These are phyloP conservation scores for Mrakia blollopis DNA, from an alignment of 768 basidiomycete genomes.

Conservation along the genomic window DNA sequence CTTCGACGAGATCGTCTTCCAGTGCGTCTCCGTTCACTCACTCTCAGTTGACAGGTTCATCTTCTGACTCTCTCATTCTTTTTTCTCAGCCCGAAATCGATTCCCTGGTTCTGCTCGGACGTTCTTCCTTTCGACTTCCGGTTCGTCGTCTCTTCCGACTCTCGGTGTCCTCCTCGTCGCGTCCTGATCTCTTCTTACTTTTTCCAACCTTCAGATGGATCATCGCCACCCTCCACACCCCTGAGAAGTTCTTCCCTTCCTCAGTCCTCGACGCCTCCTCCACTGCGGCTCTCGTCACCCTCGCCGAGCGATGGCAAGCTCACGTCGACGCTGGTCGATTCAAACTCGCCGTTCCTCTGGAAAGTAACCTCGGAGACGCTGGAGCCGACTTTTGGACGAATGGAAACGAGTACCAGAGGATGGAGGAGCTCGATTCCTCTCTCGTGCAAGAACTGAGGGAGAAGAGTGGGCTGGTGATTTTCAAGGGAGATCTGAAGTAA, in stretches of 20 bases:
- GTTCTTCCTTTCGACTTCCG: slow-evolving; percentile 81
- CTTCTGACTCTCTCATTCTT: slow-evolving; percentile 14
- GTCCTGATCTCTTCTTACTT: not conserved
- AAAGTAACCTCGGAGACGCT: slow-evolving; percentile 55
- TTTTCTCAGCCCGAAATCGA: slow-evolving; percentile 69
- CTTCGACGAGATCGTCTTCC: slow-evolving; percentile 76
- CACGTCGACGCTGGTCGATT: slow-evolving; percentile 71
- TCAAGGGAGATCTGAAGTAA: slow-evolving; percentile 92
- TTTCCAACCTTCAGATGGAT: slow-evolving; percentile 42
- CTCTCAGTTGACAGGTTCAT: not conserved
- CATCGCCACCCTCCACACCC: slow-evolving; percentile 46
- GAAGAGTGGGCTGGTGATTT: slow-evolving; percentile 65
- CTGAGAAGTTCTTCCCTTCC: slow-evolving; percentile 56
- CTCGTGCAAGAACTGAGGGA: slow-evolving; percentile 54
- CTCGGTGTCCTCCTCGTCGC: not conserved
- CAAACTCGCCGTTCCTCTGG: slow-evolving; percentile 60
- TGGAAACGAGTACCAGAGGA: slow-evolving; percentile 42
- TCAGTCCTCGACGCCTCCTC: slow-evolving; percentile 41
- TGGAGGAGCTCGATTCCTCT: slow-evolving; percentile 52
- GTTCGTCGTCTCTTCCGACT: slow-evolving; percentile 32
- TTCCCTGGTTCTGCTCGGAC: slow-evolving; percentile 97
- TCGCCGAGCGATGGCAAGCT: slow-evolving; percentile 66
- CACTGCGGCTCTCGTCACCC: slow-evolving; percentile 47
- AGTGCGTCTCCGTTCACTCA: slow-evolving; percentile 52
- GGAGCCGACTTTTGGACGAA: slow-evolving; percentile 45